Evolutionary conservation across 139 green algal genomes (phyloP), one percentile per base, ranked within the genome.

Genomic region (Volvox reticuliferus): DNA sequence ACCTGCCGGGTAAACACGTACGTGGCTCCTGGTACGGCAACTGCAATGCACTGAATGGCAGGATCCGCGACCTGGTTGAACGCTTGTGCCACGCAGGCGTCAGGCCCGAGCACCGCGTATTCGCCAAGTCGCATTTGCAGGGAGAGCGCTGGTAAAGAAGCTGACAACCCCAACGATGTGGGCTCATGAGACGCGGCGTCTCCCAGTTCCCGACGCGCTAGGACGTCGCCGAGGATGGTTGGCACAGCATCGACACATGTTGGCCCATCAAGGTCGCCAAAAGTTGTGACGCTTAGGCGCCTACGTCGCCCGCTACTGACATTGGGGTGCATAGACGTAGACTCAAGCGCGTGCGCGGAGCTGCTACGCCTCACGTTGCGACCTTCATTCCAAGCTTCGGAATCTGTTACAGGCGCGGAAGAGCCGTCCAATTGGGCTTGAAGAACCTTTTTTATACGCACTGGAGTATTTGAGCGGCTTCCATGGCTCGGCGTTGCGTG

Each of bases 241-340:
- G 9, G 19, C 21, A 12, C 24, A n/a, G 61, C 32, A 20, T 69
- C 50, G 5, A 28, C 30, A 9, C 21, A 18, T 1, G 17, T n/a
- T 32, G 55, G 62, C 1, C 13, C 55, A 35, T 76, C 62, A 5
- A 13, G 14, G 26, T 89, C 83, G 36, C 26, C 36, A 28, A 79
- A 89, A 20, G 83, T 81, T 0, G 83, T 76, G 13, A 89, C 71
- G 83, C 83, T 89, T 9, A 89, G 35, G 24, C 83, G 83, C 16
- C 83, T 63, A 26, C 83, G 35, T 16, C 83, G 67, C 1, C 30
- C 14, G 36, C 13, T 50, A 35, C 1, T 71, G 44, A 21, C 12
- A n/a, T 26, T 30, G 76, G 17, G 78, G 6, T 61, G 50, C 24
- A 3, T 26, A 17, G 33, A 6, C 26, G 36, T 16, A 19, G 35